A percentile compares a stretch with the other conserved stretches of the same genome.
phyloP scores from a whole-genome alignment of 2,329 filamentous ascomycete species.

The Ophiostoma triangulosporum region DNA sequence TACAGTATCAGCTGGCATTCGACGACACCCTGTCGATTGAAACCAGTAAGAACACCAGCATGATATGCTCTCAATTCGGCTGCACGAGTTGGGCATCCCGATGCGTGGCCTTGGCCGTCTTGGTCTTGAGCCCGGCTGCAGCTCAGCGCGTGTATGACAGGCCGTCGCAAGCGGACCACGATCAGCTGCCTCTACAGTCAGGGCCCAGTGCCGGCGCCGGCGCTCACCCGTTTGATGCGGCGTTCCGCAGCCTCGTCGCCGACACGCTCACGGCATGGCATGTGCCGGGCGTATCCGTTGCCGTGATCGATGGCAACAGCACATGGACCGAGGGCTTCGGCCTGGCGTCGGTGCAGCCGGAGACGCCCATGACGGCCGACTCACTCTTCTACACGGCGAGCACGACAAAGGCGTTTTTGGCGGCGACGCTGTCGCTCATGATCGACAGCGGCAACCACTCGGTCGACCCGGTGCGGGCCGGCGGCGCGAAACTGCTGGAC shows the following conservation, averaged over 20 bases:
- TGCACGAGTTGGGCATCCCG: too few relatives aligned
- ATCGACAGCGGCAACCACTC: conserved; percentile 29
- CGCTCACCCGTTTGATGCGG: conserved; percentile 9
- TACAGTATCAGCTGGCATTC: too few relatives aligned
- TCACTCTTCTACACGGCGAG: conserved; percentile 41
- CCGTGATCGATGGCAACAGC: conserved; percentile 31
- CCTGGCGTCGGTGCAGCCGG: conserved; percentile 22
- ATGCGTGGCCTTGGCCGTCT: not conserved
- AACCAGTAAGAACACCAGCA: too few relatives aligned
- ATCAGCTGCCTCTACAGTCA: too few relatives aligned
- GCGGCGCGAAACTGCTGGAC: conserved; percentile 17
- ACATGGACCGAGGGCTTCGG: conserved; percentile 32
- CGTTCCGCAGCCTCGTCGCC: conserved; percentile 9
- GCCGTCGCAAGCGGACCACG: not conserved
- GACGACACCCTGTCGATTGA: too few relatives aligned
- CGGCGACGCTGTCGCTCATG: conserved; percentile 33
- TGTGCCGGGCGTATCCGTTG: conserved; percentile 35
- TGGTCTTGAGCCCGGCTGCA: not conserved
- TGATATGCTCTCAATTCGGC: too few relatives aligned
- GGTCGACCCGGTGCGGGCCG: not conserved
- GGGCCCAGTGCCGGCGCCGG: too few relatives aligned
- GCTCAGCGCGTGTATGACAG: not conserved
- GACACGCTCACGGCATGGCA: conserved; percentile 22
- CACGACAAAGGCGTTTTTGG: conserved; percentile 41
- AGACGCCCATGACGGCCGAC: conserved; percentile 26